Conservation (phyloP, 2,329 filamentous ascomycete species). For the Phialophora chinensis region DNA sequence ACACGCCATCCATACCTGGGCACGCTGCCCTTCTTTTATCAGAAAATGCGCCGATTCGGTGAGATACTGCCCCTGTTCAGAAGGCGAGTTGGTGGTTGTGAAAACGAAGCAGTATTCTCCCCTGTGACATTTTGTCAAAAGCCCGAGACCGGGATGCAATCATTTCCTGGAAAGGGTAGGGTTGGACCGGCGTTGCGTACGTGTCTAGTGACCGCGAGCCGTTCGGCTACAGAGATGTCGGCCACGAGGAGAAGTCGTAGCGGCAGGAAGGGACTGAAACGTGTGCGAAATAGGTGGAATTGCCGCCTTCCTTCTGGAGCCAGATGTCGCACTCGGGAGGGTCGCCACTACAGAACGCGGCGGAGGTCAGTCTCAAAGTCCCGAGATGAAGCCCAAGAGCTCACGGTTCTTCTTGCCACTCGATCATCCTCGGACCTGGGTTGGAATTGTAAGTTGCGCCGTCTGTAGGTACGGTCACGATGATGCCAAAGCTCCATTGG, state of each 20-base stretch:
- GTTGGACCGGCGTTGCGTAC: constrained; percentile 1
- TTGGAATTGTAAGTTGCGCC: neutral
- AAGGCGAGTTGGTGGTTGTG: neutral
- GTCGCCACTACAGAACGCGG: neutral
- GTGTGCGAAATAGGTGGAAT: constrained; percentile 5
- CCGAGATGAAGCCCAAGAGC: neutral
- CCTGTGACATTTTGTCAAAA: neutral
- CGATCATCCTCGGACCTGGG: neutral
- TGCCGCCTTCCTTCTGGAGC: constrained; percentile 12
- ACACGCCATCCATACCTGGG: constrained; percentile 1
- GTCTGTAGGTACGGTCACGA: constrained; percentile 1
- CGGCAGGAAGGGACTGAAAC: constrained; percentile 5
- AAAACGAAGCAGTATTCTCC: constrained; percentile 12
- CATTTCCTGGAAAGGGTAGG: neutral
- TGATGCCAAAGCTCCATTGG: neutral
- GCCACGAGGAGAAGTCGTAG: constrained; percentile 9
- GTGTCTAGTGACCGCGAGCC: neutral
- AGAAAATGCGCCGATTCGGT: constrained; percentile 8
- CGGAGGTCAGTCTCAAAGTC: neutral
- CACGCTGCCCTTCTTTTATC: neutral
- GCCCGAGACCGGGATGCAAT: neutral
- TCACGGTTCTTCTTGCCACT: constrained; percentile 11
- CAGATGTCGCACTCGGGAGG: constrained; percentile 15
- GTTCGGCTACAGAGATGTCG: neutral
- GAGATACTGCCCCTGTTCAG: neutral